Base-by-base conservation (phyloP, 2,329 filamentous ascomycete species). In the Aspergillus uvarum region DNA sequence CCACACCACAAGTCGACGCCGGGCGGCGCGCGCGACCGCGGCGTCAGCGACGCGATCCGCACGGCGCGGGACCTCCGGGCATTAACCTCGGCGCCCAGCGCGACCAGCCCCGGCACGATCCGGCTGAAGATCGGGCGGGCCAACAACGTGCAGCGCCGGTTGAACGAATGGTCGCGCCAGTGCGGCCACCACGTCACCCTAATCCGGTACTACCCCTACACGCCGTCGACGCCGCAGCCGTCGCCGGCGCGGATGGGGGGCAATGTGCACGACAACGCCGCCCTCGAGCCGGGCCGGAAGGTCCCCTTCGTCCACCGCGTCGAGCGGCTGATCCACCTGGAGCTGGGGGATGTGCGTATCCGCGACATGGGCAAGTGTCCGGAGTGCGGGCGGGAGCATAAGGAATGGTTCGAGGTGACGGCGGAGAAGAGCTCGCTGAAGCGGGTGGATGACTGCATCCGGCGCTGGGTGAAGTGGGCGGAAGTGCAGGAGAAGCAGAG, bases 391-490 rank as follows among this genome's bases (percentile, higher is more conserved):
- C 88, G 87, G 70, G 88, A 92, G 68, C 95, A 99, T 75, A 82
- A 89, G 55, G 95, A 99, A 78, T 99, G 94, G 94, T 99, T 99
- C 73, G 90, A 96, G 77, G 87, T 97, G 1, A 87, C 91, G 63
- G 90, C 91, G 0, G 88, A 81, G 22, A 84, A 87, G 64, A 83
- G 88, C 29, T 90, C 88, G 0, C 82, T 98, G 3, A 85, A 82
- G 61, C 82, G 71, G 26, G 85, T 91, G 10, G 88, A 91, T 76
- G 87, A 90, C 65, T 86, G 92, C 60, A 87, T 96, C 47, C 85
- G 88, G 70, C 80, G 92, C 65, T 99, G 95, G 95, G 87, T 93
- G 8, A 85, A 85, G 11, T 98, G 93, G 92, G 90, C 89, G 56
- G 89, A 91, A 75, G 75, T 61, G 44, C 66, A 67, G 56, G 57